Conservation (phyloP, 129 eudicot genomes). For the Erigeron canadensis region DNA sequence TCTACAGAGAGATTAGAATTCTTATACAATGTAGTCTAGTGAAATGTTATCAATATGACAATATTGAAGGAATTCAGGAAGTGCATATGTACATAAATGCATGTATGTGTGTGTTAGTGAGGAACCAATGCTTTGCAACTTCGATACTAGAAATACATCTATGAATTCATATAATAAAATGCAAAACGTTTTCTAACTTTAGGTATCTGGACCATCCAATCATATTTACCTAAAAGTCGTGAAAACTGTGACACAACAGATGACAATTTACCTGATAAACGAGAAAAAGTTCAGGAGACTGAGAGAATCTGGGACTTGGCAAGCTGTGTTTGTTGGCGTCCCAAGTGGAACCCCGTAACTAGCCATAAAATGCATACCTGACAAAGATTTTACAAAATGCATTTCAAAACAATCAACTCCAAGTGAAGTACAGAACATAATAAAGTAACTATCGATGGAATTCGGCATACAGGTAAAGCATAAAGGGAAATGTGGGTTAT, state of each 20-base stretch:
- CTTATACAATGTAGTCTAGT: neutral
- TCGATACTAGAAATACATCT: neutral
- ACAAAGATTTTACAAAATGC: neutral
- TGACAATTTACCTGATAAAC: constrained; percentile 22
- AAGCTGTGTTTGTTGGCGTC: constrained; percentile 67
- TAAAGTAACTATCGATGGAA: constrained; percentile 1
- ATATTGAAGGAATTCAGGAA: neutral
- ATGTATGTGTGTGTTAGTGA: neutral
- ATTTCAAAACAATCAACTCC: neutral
- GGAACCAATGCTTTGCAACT: neutral
- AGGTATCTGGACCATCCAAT: neutral
- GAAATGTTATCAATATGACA: too few species aligned
- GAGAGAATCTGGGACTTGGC: constrained; percentile 51
- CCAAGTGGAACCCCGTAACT: constrained; percentile 69
- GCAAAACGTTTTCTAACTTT: neutral
- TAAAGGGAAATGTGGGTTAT: constrained; percentile 66
- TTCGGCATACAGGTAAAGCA: constrained; percentile 76
- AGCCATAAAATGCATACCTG: constrained; percentile 85
- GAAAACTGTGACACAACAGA: constrained; percentile 15
- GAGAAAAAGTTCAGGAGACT: constrained; percentile 22
- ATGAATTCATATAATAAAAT: neutral
- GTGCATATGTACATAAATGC: neutral
- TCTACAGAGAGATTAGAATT: neutral
- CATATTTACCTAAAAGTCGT: constrained; percentile 3
- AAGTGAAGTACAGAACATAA: neutral